Evolutionary conservation across 2,329 filamentous ascomycete species (phyloP).

Genomic region (Alternaria metachromatica): DNA sequence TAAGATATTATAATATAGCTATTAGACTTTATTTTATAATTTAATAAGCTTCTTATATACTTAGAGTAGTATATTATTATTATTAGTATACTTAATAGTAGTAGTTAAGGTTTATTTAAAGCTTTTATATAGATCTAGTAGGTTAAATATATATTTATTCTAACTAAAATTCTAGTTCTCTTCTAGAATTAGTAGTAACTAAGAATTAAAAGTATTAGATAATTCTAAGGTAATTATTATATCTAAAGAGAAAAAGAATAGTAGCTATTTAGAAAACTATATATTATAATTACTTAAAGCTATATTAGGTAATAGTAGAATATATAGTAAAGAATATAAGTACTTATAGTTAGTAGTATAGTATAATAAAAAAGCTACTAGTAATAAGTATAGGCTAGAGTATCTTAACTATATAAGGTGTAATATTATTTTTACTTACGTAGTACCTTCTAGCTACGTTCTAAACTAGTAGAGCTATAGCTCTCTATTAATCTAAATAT

Average conservation of each 20-base stretch:
- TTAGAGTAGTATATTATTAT: neutral
- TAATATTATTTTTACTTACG: neutral
- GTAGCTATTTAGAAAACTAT: neutral
- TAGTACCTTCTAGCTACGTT: neutral
- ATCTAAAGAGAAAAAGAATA: neutral
- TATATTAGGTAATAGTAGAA: neutral
- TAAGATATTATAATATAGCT: constrained; percentile 3
- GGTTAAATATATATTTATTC: neutral
- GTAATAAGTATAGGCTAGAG: neutral
- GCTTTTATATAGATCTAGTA: neutral
- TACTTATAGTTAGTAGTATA: neutral
- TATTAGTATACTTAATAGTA: neutral
- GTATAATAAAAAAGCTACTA: constrained; percentile 1
- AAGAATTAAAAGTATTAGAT: neutral
- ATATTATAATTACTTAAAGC: neutral
- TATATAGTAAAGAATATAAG: neutral
- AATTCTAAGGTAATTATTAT: neutral
- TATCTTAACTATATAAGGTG: neutral
- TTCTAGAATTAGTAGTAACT: neutral
- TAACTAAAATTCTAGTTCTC: constrained; percentile 1
- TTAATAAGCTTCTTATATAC: neutral
- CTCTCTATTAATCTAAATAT: neutral
- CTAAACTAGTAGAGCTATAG: neutral
- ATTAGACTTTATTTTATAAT: neutral
- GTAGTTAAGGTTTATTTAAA: constrained; percentile 1